Conservation (phyloP, 2,329 filamentous ascomycete genomes). For the Paraphaeosphaeria minitans region DNA sequence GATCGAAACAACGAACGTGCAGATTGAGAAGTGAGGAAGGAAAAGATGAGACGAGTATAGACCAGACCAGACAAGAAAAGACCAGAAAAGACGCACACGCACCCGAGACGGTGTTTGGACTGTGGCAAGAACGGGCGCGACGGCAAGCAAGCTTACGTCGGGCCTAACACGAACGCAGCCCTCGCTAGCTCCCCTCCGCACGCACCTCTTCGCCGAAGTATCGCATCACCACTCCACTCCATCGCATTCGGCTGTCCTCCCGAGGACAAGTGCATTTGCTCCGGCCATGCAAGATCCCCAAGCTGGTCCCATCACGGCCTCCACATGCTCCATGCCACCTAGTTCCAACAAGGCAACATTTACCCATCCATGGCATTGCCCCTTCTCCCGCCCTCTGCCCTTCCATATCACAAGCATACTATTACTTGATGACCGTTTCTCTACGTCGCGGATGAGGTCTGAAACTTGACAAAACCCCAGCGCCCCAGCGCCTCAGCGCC, state of each 20-base stretch:
- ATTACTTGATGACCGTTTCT: not conserved
- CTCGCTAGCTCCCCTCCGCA: not conserved
- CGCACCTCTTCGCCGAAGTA: not conserved
- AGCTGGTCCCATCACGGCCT: not conserved
- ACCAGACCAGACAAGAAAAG: not conserved
- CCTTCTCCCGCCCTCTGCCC: not conserved
- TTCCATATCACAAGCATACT: not conserved
- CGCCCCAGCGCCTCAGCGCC: not conserved
- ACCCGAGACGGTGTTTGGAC: not conserved
- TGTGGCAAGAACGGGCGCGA: slow-evolving; percentile 7
- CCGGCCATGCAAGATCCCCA: not conserved
- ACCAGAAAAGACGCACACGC: not conserved
- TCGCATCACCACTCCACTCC: not conserved
- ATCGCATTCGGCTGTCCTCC: not conserved
- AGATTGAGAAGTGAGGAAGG: not conserved
- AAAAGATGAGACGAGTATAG: not conserved
- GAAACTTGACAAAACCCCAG: slow-evolving; percentile 5
- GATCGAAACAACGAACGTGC: not conserved
- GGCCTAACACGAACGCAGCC: not conserved
- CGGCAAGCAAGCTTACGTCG: slow-evolving; percentile 8
- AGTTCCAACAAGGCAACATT: not conserved
- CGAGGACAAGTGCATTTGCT: not conserved
- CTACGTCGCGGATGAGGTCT: not conserved
- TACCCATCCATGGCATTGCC: not conserved
- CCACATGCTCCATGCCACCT: not conserved